phyloP scores from a whole-genome alignment of 305 asterid species.

The Fraxinus platypoda region DNA sequence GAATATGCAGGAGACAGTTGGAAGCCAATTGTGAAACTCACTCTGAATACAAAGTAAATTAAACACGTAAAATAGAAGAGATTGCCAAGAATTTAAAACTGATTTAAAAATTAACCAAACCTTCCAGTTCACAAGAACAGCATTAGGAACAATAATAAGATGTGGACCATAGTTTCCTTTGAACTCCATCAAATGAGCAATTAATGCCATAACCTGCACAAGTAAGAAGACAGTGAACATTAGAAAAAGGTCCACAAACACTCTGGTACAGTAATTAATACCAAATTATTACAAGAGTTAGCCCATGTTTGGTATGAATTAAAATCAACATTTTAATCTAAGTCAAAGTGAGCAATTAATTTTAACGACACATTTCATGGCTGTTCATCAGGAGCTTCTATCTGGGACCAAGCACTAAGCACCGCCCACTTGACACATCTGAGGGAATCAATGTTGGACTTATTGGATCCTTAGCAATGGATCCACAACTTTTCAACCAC shows the following conservation, averaged over 20 bases:
- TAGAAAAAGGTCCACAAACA: conserved; percentile 16
- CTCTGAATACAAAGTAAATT: conserved; percentile 58
- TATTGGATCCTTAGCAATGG: not conserved
- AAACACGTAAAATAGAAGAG: conserved; percentile 25
- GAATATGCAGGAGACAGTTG: conserved; percentile 78
- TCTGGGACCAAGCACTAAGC: too few species aligned
- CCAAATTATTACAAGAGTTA: conserved; percentile 8
- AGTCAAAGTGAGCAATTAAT: not conserved
- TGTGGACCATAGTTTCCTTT: conserved; percentile 99
- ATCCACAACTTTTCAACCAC: not conserved
- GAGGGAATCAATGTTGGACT: too few species aligned
- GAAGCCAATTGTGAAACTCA: conserved; percentile 91
- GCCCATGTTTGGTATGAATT: not conserved
- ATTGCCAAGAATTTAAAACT: conserved; percentile 6
- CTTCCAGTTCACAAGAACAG: conserved; percentile 99
- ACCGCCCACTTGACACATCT: too few species aligned
- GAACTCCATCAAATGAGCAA: conserved; percentile 97
- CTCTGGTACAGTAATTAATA: not conserved
- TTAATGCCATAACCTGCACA: conserved; percentile 88
- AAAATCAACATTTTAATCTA: not conserved
- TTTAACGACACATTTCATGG: not conserved
- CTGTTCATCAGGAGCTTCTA: too few species aligned
- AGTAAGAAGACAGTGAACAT: conserved; percentile 17
- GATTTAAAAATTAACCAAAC: conserved; percentile 36
- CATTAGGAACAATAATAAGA: conserved; percentile 97